Evolutionary conservation across 257 asterid genomes (phyloP).

Genomic region (Jaltomata sinuosa): DNA sequence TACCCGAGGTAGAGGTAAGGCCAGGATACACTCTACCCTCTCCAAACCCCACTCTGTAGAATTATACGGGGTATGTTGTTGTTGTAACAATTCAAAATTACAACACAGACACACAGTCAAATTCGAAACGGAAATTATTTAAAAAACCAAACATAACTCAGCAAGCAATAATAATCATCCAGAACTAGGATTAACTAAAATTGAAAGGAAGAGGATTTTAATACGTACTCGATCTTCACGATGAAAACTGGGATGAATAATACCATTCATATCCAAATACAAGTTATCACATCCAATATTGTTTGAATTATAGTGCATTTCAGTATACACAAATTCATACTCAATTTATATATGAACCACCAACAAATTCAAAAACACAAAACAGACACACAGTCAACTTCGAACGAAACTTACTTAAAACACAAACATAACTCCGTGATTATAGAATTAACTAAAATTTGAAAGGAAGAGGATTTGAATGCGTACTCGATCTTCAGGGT

Average conservation of each 20-base stretch:
- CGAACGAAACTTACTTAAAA: neutral
- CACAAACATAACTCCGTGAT: neutral
- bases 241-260: conserved; percentile 9
- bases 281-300: neutral
- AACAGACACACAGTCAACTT: neutral
- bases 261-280: conserved; percentile 17
- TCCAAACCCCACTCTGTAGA: too few species aligned
- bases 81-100: neutral
- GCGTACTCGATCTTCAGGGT: neutral
- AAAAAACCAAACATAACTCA: neutral
- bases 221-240: neutral
- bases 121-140: neutral
- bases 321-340: neutral
- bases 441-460: neutral
- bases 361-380: neutral
- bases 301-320: neutral
- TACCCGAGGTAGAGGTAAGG: too few species aligned
- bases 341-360: neutral
- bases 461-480: neutral
- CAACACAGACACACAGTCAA: neutral
- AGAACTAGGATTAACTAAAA: neutral
- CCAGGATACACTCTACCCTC: too few species aligned
- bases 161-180: neutral
- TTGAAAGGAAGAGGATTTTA: neutral
- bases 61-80: too few species aligned